Base-by-base conservation (phyloP, 1,139 yeast genomes). In the Suhomyces ambrosiae region DNA sequence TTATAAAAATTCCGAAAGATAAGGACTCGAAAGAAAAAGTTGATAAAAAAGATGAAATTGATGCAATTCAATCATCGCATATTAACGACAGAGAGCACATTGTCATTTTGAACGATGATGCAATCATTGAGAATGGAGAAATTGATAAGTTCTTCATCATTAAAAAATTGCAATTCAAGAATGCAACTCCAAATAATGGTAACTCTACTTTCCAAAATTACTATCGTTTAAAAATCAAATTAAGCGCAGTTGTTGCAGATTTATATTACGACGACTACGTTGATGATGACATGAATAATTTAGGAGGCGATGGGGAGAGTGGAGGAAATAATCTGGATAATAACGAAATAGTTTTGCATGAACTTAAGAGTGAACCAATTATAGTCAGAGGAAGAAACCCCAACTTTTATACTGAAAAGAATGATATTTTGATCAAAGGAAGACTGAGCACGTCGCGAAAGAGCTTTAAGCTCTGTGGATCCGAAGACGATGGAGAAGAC, bases 321-420 rank as follows among this genome's bases (percentile, higher is more conserved):
- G 21, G 21, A n/a, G 45, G 39, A 13, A 34, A 30, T 19, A 23
- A 27, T 15, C 59, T 57, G 35, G 55, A 60, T 23, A 54, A 60
- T 21, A 68, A 68, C 45, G 74, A 68, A 41, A 55, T 68, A 4
- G 50, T 52, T 3, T 50, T 68, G 21, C 52, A 56, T 34, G 74
- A 68, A 39, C 44, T 70, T 21, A 53, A 50, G 7, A 69, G 74
- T 50, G 70, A 52, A 12, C 84, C 84, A 1, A 75, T 80, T 5
- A 77, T 79, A 22, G 86, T 80, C 3, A 60, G 87, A 43, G 87
- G 86, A 3, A 60, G 86, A 42, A 81, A 80, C 48, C 86, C 87
- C 3, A 68, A 79, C 18, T 81, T 81, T 48, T 80, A 80, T 49
- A 70, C 74, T 18, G 80, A 78, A 43, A 60, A 81, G 41, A 74